Base-by-base conservation (phyloP, 192 early-diverging fungal genomes). In the Coemansia sp. region DNA sequence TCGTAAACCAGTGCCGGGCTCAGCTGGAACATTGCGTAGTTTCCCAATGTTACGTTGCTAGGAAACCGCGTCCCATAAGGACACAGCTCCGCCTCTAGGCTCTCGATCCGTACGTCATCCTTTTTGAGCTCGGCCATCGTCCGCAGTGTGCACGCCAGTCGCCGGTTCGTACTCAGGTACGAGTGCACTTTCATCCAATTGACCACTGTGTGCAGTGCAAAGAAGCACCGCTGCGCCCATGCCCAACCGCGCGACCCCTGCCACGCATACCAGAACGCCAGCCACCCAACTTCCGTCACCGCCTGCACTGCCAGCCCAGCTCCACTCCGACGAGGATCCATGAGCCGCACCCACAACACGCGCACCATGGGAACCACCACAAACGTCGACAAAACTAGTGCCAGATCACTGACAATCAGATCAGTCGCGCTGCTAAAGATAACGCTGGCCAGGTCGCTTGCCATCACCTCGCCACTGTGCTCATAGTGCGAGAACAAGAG, bases 181-280 rank as follows among this genome's bases (percentile, higher is more conserved):
- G 94, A 95, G 68, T 95, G 92, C 65, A 93, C 85, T 66, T 98
- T 98, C 93, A 98, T 94, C 70, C 96, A 83, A 87, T 94, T 95
- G 14, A 91, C 86, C 38, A 93, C 91, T 2, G 88, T 83, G 69
- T 98, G 96, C 29, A 96, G 76, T 0, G 85, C 83, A 70, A 96
- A 92, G 40, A 88, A 93, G 43, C 91, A 90, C 7, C 87, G 86
- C 73, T 98, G 93, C 8, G 93, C 87, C 93, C 93, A 97, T 11
- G 85, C 85, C 93, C 92, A 95, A 35, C 90, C 83, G 56, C 84
- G 82, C 53, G 74, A 48, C 29, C 63, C 76, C 46, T 80, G 70
- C 87, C 88, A 90, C 12, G 58, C 67, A 37, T 87, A 83, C 52
- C 81, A 81, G 21, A 68, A 53, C 33, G 80, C 74, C 43, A 92